Conservation (phyloP, 257 asterid genomes). For the Lithospermum erythrorhizon region DNA sequence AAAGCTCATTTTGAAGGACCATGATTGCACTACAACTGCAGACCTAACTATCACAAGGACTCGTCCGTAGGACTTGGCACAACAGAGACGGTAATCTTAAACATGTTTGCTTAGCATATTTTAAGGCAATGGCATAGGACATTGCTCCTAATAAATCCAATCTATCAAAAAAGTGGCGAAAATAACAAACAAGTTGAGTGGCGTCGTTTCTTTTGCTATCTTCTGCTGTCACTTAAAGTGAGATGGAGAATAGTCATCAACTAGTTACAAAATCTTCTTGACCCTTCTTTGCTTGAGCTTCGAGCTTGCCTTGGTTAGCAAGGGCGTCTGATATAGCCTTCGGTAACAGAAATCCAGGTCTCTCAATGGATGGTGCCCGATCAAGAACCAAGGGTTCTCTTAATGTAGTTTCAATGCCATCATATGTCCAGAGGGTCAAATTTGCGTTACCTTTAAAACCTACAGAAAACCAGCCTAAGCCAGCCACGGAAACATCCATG, state of each 20-base stretch:
- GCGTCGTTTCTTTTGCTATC: too few relatives aligned
- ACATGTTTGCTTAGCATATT: too few relatives aligned
- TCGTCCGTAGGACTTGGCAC: too few relatives aligned
- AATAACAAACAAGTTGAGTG: too few relatives aligned
- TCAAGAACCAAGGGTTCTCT: slow-evolving; percentile 93
- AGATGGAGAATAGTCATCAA: not conserved
- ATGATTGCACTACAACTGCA: too few relatives aligned
- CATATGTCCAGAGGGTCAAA: slow-evolving; percentile 59
- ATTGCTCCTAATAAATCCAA: too few relatives aligned
- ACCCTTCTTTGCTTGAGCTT: slow-evolving; percentile 42
- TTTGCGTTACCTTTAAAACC: slow-evolving; percentile 88
- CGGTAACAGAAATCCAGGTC: slow-evolving; percentile 92
- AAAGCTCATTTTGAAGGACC: too few relatives aligned
- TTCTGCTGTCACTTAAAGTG: too few relatives aligned
- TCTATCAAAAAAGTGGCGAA: too few relatives aligned
- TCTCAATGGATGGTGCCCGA: slow-evolving; percentile 59
- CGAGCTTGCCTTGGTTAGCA: slow-evolving; percentile 49
- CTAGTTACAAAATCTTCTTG: slow-evolving; percentile 10
- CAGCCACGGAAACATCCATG: slow-evolving; percentile 66
- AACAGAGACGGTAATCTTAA: too few relatives aligned
- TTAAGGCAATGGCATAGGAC: too few relatives aligned
- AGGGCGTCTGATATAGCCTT: slow-evolving; percentile 82
- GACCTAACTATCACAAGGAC: too few relatives aligned
- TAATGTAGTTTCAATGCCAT: slow-evolving; percentile 44
- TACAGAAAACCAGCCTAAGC: slow-evolving; percentile 83